phyloP scores from a whole-genome alignment of 257 asterid genomes.

The Scutellaria galericulata region DNA sequence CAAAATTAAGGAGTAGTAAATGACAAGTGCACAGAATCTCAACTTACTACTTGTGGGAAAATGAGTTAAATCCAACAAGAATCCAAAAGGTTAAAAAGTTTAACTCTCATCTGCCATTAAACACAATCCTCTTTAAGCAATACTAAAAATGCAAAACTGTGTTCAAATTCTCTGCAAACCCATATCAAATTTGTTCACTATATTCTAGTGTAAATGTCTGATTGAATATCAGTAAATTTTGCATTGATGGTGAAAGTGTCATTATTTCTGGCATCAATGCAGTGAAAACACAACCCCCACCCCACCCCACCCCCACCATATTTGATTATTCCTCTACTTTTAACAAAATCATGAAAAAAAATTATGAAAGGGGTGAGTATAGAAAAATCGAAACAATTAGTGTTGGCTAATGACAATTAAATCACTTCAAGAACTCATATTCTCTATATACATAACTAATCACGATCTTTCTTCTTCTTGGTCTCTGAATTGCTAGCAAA shows the following conservation, averaged over 20 bases:
- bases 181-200: conserved; percentile 11
- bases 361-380: too few species aligned
- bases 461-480: conserved; percentile 36
- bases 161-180: conserved; percentile 35
- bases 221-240: not conserved
- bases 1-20: conserved; percentile 11
- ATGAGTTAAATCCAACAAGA: conserved; percentile 36
- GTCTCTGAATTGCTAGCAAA: conserved; percentile 17
- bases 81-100: conserved; percentile 26
- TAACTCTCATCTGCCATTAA: conserved; percentile 14
- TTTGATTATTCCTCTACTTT: not conserved
- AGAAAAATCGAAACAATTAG: not conserved
- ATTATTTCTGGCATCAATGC: conserved; percentile 11
- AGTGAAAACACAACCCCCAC: conserved; percentile 11
- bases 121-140: conserved; percentile 34
- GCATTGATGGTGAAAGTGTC: not conserved
- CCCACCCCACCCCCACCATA: not conserved
- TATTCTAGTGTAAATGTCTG: conserved; percentile 4
- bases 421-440: conserved; percentile 14
- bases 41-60: conserved; percentile 37
- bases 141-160: conserved; percentile 35
- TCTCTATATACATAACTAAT: conserved; percentile 24
- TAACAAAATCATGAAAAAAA: too few species aligned
- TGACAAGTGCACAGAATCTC: conserved; percentile 31
- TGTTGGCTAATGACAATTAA: conserved; percentile 9